A percentile compares a stretch with the other conserved stretches of the same genome.
phyloP scores from a whole-genome alignment of 2,329 filamentous ascomycete species.

The Trichophyton mentagrophytes region DNA sequence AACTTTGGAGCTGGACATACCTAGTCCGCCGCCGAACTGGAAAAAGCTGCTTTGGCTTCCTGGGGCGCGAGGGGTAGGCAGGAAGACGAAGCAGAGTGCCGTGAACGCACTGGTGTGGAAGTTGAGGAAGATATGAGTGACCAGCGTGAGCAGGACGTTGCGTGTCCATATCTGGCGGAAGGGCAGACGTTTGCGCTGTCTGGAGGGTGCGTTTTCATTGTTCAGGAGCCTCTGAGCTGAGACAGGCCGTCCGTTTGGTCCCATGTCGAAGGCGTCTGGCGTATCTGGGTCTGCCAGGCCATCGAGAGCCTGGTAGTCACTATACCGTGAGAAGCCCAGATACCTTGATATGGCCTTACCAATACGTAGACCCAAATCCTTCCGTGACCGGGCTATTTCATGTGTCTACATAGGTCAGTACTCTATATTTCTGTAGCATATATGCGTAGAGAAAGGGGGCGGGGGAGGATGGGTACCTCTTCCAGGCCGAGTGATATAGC shows the following conservation, averaged over 20 bases:
- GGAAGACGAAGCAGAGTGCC: constrained; percentile 62
- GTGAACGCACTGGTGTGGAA: constrained; percentile 67
- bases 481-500: constrained; percentile 53
- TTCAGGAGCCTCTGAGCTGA: neutral
- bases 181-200: constrained; percentile 29
- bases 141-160: constrained; percentile 45
- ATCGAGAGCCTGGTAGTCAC: constrained; percentile 27
- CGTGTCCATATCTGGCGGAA: constrained; percentile 42
- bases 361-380: constrained; percentile 31
- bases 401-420: constrained; percentile 20
- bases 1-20: constrained; percentile 57
- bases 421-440: neutral
- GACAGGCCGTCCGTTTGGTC: constrained; percentile 16
- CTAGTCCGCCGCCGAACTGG: constrained; percentile 61
- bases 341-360: constrained; percentile 24
- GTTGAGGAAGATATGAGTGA: constrained; percentile 56
- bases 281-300: constrained; percentile 16
- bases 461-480: constrained; percentile 35
- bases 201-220: constrained; percentile 14
- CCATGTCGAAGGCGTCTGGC: constrained; percentile 24
- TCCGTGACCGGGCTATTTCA: constrained; percentile 26
- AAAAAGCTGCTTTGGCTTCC: constrained; percentile 31
- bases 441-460: neutral
- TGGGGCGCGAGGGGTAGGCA: constrained; percentile 54
- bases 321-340: constrained; percentile 17